These are phyloP conservation scores for Leccinellum albellum DNA, from an alignment of 768 basidiomycete species.

Conservation along the genomic window DNA sequence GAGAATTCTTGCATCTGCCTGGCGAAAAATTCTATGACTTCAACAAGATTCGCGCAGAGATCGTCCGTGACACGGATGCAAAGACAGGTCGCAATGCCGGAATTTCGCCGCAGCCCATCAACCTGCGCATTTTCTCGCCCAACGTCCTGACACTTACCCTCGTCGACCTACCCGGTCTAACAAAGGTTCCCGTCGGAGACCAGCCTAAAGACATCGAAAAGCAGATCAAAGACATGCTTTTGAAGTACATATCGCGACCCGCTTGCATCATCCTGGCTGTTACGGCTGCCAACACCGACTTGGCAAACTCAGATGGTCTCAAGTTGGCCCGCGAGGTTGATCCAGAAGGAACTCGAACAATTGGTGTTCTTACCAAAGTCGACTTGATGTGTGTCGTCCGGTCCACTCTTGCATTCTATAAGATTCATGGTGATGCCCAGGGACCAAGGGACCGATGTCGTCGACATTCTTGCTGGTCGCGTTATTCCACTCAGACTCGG, in stretches of 20 bases:
- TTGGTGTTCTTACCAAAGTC: conserved; percentile 97
- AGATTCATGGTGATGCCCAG: conserved; percentile 38
- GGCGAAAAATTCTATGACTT: conserved; percentile 99
- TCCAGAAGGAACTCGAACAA: conserved; percentile 93
- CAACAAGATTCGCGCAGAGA: conserved; percentile 93
- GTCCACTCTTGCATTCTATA: not conserved
- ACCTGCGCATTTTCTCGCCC: conserved; percentile 94
- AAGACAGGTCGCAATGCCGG: conserved; percentile 99
- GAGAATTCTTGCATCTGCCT: conserved; percentile 95
- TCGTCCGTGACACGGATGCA: conserved; percentile 93
- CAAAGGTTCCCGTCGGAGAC: conserved; percentile 92
- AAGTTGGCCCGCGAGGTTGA: conserved; percentile 97
- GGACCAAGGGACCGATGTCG: conserved; percentile 97
- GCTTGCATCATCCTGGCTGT: conserved; percentile 97
- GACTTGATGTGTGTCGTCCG: conserved; percentile 81
- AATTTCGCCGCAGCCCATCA: conserved; percentile 96
- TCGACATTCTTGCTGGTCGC: conserved; percentile 96
- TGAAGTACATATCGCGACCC: conserved; percentile 92
- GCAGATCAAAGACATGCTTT: conserved; percentile 94
- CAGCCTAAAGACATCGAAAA: conserved; percentile 97
- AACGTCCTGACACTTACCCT: conserved; percentile 96
- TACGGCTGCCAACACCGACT: conserved; percentile 91
- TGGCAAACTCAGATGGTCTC: conserved; percentile 97
- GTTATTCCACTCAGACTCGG: conserved; percentile 95
- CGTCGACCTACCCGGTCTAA: conserved; percentile 95